Evolutionary conservation across 1,284 basidiomycete species (phyloP), one percentile per base, ranked within the genome.

Genomic region (Cutaneotrichosporon sp.): DNA sequence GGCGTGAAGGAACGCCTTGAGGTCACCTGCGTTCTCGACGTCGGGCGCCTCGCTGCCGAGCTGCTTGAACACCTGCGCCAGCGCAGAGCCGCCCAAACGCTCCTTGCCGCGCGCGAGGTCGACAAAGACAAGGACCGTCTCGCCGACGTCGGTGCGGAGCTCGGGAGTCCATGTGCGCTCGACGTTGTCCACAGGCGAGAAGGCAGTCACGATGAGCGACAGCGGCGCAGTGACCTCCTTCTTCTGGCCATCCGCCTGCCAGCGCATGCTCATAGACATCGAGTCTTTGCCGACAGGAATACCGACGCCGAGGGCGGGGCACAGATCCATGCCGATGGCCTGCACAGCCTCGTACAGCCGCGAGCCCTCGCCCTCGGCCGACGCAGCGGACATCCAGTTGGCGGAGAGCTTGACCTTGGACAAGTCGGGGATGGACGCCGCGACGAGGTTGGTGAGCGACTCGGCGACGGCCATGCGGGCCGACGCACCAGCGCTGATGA

Each of bases 251-350:
- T 86, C 73, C 39, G 73, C 74, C 20, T 76, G 61, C 94, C 94
- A 99, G 64, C 85, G 87, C 94, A 97, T 98, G 56, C 88, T 87
- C 94, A 98, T 99, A 33, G 90, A 93, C 96, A 99, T 97, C 3
- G 92, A 97, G 75, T 99, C 94, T 77, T 99, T 99, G 30, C 96
- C 94, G 34, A 98, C 94, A 0, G 94, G 96, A 48, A 99, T 91
- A 21, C 91, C 88, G 20, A 98, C 79, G 12, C 94, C 93, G 13
- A 99, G 81, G 20, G 83, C 84, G n/a, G 94, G 93, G 73, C 96
- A 98, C 12, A 99, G 79, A 57, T 96, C 90, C 78, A 94, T 81
- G 10, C 96, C 94, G 45, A 98, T 83, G 3, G 96, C 90, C 59
- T 87, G 77, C 7, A 97, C 96, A 17, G 93, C 94, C 58, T 89